Evolutionary conservation across 2,329 filamentous ascomycete species (phyloP).

Genomic region (Myriosclerotinia duriaeana): DNA sequence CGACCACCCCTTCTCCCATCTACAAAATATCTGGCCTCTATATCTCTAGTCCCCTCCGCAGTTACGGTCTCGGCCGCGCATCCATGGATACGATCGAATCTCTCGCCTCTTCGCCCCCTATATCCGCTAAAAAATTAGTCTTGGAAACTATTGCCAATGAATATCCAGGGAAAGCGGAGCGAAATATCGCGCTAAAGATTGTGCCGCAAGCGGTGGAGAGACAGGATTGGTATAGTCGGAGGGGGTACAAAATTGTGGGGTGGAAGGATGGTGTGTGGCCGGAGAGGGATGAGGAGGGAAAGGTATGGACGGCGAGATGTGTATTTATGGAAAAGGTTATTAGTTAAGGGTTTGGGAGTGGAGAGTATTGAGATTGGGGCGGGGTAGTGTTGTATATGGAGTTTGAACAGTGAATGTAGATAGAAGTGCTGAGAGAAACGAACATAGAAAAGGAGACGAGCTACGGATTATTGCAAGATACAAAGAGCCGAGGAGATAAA

Average conservation of each 20-base stretch:
- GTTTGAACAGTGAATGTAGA: neutral
- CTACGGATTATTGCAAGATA: too few species aligned
- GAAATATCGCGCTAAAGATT: conserved; percentile 24
- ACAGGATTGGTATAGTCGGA: conserved; percentile 35
- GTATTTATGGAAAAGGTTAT: conserved; percentile 36
- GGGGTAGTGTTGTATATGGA: neutral
- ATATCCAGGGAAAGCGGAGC: conserved; percentile 22
- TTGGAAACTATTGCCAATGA: conserved; percentile 29
- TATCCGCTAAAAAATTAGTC: conserved; percentile 31
- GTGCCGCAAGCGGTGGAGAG: conserved; percentile 20
- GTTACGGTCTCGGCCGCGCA: conserved; percentile 31
- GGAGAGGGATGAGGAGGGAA: conserved; percentile 29
- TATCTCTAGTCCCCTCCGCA: conserved; percentile 30
- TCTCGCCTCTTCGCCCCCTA: conserved; percentile 27
- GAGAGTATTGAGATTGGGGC: neutral
- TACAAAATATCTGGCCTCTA: conserved; percentile 35
- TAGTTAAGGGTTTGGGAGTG: neutral
- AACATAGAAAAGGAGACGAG: too few species aligned
- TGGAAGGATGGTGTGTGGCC: conserved; percentile 27
- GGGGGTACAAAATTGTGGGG: conserved; percentile 30
- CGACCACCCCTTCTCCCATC: conserved; percentile 15
- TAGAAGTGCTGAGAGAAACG: too few species aligned
- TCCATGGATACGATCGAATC: conserved; percentile 35
- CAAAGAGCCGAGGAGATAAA: too few species aligned
- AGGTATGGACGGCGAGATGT: conserved; percentile 26